A percentile compares a stretch with the other conserved stretches of the same genome.
Conservation (phyloP, 805 yeast genomes). For the Kluyveromyces starmeri region DNA sequence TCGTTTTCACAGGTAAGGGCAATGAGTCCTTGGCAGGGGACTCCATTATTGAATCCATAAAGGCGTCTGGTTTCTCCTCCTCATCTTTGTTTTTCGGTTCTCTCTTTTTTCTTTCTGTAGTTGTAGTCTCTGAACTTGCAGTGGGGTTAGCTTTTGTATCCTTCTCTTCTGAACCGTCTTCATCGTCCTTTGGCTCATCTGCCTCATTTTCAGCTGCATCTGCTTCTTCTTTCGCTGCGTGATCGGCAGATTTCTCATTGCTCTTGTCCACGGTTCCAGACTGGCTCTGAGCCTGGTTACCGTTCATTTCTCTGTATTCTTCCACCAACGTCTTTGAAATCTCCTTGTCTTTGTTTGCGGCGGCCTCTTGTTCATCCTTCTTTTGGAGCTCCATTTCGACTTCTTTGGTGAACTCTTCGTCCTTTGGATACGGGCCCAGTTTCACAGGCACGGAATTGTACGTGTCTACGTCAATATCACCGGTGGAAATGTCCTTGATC, state of each 20-base stretch:
- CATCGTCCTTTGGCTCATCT: conserved; percentile 6
- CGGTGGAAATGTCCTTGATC: conserved; percentile 29
- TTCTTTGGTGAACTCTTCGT: conserved; percentile 76
- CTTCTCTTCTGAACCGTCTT: conserved; percentile 8
- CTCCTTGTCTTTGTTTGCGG: conserved; percentile 29
- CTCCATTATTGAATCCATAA: conserved; percentile 32
- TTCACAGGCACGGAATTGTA: conserved; percentile 44
- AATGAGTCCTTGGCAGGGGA: conserved; percentile 67
- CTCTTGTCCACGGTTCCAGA: conserved; percentile 9
- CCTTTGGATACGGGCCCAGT: conserved; percentile 78
- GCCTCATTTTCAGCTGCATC: conserved; percentile 5
- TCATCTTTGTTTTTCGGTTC: conserved; percentile 19
- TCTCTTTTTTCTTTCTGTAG: conserved; percentile 11
- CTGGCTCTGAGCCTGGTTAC: conserved; percentile 28
- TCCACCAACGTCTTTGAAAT: conserved; percentile 44
- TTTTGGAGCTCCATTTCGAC: conserved; percentile 74
- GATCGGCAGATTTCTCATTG: conserved; percentile 7
- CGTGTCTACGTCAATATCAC: conserved; percentile 18
- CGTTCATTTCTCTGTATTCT: conserved; percentile 52
- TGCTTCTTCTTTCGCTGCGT: conserved; percentile 4
- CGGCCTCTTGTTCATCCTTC: conserved; percentile 56
- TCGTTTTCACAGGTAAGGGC: conserved; percentile 81
- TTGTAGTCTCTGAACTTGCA: conserved; percentile 8
- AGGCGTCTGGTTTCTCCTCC: conserved; percentile 22
- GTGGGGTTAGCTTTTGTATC: conserved; percentile 21